Conservation (phyloP, 257 asterid species). For the Ilex aquifolium region DNA sequence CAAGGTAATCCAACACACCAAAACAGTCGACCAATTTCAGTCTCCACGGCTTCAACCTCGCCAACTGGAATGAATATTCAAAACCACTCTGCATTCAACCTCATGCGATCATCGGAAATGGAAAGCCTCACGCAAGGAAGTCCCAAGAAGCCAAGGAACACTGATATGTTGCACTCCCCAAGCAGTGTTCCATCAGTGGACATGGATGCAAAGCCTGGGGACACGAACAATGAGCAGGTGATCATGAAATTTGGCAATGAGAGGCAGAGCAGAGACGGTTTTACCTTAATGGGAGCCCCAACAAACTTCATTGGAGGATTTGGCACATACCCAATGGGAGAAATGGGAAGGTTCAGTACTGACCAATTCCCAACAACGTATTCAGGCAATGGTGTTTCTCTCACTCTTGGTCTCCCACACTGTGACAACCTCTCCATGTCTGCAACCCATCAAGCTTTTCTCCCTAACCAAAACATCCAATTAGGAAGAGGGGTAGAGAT, state of each 20-base stretch:
- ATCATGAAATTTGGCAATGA: constrained; percentile 45
- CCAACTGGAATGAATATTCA: constrained; percentile 32
- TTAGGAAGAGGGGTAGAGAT: constrained; percentile 50
- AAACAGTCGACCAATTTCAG: constrained; percentile 22
- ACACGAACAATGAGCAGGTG: constrained; percentile 31
- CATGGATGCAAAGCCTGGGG: constrained; percentile 38
- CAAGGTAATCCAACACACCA: constrained; percentile 25
- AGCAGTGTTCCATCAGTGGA: constrained; percentile 31
- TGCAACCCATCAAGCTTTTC: constrained; percentile 52
- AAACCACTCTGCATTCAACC: constrained; percentile 48
- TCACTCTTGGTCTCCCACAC: constrained; percentile 85
- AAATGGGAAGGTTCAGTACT: constrained; percentile 59
- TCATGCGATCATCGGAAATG: constrained; percentile 56
- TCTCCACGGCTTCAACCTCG: constrained; percentile 34
- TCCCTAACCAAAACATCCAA: constrained; percentile 53
- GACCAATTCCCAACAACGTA: constrained; percentile 68
- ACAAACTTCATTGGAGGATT: constrained; percentile 87
- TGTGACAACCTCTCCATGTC: constrained; percentile 70
- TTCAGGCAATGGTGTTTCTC: constrained; percentile 72
- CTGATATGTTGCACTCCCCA: constrained; percentile 40
- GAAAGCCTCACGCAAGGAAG: constrained; percentile 52
- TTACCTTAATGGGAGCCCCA: constrained; percentile 67
- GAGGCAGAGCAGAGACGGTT: constrained; percentile 58
- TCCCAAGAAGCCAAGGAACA: constrained; percentile 63
- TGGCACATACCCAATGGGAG: constrained; percentile 69